Evolutionary conservation across 495 filamentous ascomycete genomes (phyloP).

Genomic region (Penicillium coprophilum): DNA sequence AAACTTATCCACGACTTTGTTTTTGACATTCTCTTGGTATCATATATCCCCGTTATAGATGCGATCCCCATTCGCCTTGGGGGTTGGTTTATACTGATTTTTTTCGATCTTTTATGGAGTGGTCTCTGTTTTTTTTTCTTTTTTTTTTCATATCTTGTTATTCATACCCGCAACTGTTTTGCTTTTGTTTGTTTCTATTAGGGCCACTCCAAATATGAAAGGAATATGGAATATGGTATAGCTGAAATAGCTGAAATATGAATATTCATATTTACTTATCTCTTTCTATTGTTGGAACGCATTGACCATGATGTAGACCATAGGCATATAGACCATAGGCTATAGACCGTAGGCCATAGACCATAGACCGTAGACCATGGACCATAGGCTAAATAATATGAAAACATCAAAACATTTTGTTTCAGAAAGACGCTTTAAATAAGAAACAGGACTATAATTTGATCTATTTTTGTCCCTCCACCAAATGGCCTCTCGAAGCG

Average conservation of each 20-base stretch:
- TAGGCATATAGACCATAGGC: background rate
- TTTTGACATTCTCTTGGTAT: slow-evolving; percentile 23
- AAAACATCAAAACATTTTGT: background rate
- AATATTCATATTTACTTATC: background rate
- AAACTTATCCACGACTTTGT: slow-evolving; percentile 18
- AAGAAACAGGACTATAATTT: background rate
- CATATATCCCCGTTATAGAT: slow-evolving; percentile 28
- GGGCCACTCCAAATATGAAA: background rate
- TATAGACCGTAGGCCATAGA: background rate
- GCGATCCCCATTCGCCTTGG: slow-evolving; percentile 1
- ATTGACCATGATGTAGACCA: too few relatives aligned
- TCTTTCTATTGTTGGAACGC: background rate
- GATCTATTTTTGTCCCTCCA: slow-evolving; percentile 5
- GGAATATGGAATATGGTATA: slow-evolving; percentile 5
- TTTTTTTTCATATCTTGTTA: slow-evolving; percentile 9
- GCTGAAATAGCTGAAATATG: background rate
- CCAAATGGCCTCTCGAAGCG: slow-evolving; percentile 16
- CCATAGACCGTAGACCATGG: background rate
- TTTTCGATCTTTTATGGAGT: slow-evolving; percentile 14
- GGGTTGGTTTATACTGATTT: slow-evolving; percentile 1
- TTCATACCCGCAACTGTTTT: slow-evolving; percentile 32
- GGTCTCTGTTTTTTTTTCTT: slow-evolving; percentile 6
- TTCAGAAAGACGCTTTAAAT: background rate
- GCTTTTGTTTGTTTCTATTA: slow-evolving; percentile 5
- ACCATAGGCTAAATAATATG: background rate